Evolutionary conservation across 345 rosid species (phyloP), one percentile per base, ranked within the genome.

Genomic region (Lepidium aucheri): DNA sequence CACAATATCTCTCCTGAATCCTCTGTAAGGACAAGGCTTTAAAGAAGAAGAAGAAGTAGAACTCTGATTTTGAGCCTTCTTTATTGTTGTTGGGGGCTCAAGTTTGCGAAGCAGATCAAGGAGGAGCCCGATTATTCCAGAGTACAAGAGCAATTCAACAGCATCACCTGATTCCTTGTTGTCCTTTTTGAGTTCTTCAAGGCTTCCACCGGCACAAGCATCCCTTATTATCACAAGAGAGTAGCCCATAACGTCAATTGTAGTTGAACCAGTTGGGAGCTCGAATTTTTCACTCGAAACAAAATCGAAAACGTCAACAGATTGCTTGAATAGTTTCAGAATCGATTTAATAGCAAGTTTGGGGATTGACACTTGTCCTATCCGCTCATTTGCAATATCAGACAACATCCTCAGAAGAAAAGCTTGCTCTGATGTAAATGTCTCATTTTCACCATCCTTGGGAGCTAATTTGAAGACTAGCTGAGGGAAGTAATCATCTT

Each of bases 1-100:
- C 61, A 88, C 92, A 17, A 93, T 68, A 66, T 93, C 97, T 41
- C 87, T 86, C 41, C 96, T 80, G 52, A 83, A 90, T 13, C 98
- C 96, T 69, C 63, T 81, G 75, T 85, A 88, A 8, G 90, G 96
- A 63, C 90, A 85, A 15, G 69, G 63, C 58, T 78, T 83, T 13
- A 36, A 38, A 7, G 70, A 64, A 43, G 38, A 41, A 3, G 68
- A 64, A 53, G n/a, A 16, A 11, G 68, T 65, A 33, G 53, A 35
- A 13, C 62, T 53, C 58, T 74, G 78, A n/a, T 70, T 79, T 51
- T 62, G 42, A 61, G 81, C 84, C 80, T 80, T 88, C 70, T 77
- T 86, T 43, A 86, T 77, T 12, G 77, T 76, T 32, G 81, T 45
- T 0, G 90, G 95, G 60, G 89, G 94, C 74, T 84, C 95, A 43